phyloP scores from a whole-genome alignment of 768 basidiomycete genomes.

The Tephrocybe rancida region DNA sequence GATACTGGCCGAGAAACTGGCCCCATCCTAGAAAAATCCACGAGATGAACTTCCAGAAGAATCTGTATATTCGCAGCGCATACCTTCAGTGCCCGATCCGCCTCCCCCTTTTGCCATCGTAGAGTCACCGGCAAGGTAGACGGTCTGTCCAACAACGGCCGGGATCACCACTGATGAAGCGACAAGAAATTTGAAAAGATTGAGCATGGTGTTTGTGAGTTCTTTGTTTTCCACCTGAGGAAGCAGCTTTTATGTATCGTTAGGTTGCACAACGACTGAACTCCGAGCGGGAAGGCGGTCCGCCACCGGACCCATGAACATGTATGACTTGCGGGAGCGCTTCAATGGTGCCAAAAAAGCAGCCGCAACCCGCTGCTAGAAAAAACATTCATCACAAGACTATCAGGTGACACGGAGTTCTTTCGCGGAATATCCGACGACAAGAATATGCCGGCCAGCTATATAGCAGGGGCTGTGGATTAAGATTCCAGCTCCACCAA shows the following conservation, averaged over 20 bases:
- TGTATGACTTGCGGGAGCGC: too few species aligned
- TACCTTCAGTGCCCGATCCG: slow-evolving; percentile 38
- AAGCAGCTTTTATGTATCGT: background rate
- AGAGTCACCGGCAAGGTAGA: slow-evolving; percentile 47
- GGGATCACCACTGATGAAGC: slow-evolving; percentile 11
- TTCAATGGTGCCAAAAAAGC: too few species aligned
- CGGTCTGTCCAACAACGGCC: slow-evolving; percentile 32
- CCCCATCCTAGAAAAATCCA: slow-evolving; percentile 45
- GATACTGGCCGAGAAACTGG: slow-evolving; percentile 40
- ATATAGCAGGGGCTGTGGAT: too few species aligned
- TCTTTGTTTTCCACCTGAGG: background rate
- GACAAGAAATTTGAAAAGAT: slow-evolving; percentile 13
- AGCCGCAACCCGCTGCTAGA: too few species aligned
- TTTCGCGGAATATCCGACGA: too few species aligned
- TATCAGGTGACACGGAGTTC: too few species aligned
- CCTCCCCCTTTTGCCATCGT: slow-evolving; percentile 45
- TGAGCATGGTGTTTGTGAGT: background rate
- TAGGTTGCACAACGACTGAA: background rate
- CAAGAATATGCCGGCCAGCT: too few species aligned
- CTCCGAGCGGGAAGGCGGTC: too few species aligned
- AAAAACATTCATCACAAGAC: too few species aligned
- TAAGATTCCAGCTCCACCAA: too few species aligned
- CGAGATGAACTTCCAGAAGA: too few species aligned
- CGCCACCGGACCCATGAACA: too few species aligned
- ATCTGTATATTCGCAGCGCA: background rate